Conservation (phyloP, 306 rosid genomes). For the Begonia fuchsioides region DNA sequence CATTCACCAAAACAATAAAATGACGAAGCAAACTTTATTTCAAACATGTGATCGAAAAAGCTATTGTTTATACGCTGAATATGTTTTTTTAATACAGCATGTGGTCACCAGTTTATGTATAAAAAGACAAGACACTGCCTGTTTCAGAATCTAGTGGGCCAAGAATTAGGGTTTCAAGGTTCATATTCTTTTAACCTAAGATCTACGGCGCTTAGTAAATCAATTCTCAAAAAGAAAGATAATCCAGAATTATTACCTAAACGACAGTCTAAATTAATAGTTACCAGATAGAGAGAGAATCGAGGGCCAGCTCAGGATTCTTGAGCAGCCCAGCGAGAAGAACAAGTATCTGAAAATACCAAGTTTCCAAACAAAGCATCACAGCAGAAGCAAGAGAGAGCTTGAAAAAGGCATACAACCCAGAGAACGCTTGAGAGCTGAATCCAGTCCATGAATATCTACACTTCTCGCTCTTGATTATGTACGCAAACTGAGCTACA, state of each 20-base stretch:
- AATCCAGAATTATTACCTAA: too few species aligned
- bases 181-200: too few species aligned
- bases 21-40: not conserved
- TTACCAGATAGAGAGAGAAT: slow-evolving; percentile 62
- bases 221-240: not conserved
- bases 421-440: slow-evolving; percentile 23
- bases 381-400: slow-evolving; percentile 56
- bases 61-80: not conserved
- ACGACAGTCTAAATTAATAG: not conserved
- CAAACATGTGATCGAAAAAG: not conserved
- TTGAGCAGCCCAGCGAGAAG: slow-evolving; percentile 57
- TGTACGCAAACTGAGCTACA: slow-evolving; percentile 43
- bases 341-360: slow-evolving; percentile 76
- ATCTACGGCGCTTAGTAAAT: not conserved
- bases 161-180: too few species aligned
- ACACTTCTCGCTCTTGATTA: slow-evolving; percentile 42
- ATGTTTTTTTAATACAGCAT: too few species aligned
- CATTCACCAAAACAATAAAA: slow-evolving; percentile 5
- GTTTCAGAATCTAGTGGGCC: too few species aligned
- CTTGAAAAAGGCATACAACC: slow-evolving; percentile 39
- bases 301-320: slow-evolving; percentile 54
- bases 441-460: slow-evolving; percentile 57
- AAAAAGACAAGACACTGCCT: too few species aligned
- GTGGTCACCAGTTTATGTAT: too few species aligned
- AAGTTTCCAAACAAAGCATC: slow-evolving; percentile 59